Percentiles rank a stretch among this genome's conserved stretches.
Evolutionary conservation across 768 basidiomycete genomes (phyloP).

Genomic region (Psilocybe sp.): DNA sequence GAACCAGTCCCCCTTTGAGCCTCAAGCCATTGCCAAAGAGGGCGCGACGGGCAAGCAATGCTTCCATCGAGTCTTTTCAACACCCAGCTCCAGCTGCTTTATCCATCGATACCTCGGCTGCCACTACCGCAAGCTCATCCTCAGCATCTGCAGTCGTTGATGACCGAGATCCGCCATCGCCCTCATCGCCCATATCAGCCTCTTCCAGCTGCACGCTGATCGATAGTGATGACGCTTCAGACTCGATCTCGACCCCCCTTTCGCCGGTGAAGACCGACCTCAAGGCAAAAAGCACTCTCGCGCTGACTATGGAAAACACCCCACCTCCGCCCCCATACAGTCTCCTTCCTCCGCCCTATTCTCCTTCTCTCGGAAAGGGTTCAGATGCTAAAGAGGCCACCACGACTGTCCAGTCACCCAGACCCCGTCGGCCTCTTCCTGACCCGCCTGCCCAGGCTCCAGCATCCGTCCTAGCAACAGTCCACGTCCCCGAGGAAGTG

Average conservation of each 20-base stretch:
- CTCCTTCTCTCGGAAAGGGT: background rate
- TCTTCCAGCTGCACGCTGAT: background rate
- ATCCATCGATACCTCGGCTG: background rate
- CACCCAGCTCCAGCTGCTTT: background rate
- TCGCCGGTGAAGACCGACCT: background rate
- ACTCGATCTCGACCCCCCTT: background rate
- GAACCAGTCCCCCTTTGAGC: background rate
- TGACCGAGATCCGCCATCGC: slow-evolving; percentile 1
- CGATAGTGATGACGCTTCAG: background rate
- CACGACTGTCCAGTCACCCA: background rate
- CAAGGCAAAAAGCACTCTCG: background rate
- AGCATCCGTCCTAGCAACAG: too few relatives aligned
- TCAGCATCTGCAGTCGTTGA: background rate
- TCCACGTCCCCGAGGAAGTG: too few relatives aligned
- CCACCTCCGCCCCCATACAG: slow-evolving; percentile 9
- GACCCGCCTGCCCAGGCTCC: background rate
- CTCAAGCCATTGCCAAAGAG: too few relatives aligned
- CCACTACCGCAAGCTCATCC: background rate
- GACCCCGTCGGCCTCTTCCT: slow-evolving; percentile 1
- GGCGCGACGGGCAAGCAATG: too few relatives aligned
- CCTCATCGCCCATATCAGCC: background rate
- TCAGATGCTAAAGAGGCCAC: background rate
- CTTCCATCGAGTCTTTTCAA: background rate
- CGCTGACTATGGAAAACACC: background rate
- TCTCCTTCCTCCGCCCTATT: slow-evolving; percentile 8